Evolutionary conservation across 2,329 filamentous ascomycete species (phyloP), one percentile per base, ranked within the genome.

Genomic region (Lachnellula suecica): DNA sequence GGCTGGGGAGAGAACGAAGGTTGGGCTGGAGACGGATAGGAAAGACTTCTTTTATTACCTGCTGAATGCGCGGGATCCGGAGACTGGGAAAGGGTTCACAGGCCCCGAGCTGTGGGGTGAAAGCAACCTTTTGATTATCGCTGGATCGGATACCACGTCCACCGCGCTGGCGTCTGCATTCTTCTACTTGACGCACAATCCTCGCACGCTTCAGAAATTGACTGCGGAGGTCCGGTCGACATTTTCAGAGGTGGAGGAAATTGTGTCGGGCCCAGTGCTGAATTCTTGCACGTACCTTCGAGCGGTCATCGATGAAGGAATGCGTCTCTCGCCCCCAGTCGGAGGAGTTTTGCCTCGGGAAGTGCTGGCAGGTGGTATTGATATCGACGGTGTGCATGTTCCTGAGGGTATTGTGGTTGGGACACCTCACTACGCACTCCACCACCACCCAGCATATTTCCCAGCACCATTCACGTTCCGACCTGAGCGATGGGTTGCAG

Each of bases 31-130:
- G 17, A 61, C 59, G 79, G 44, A 84, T 83, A 23, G 56, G 20
- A 83, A 85, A 51, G 87, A 90, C 66, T 89, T 90, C 73, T 89
- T 90, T 72, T 85, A 88, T 70, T 84, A 89, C 67, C 77, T 91
- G 10, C 78, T 90, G 54, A 85, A 84, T 63, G 86, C 87, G 7
- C 80, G 81, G 35, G 87, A 90, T 59, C 85, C 85, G 11, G 85
- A 89, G 64, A 88, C 85, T 0, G 85, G 85, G 47, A 66, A 61
- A 24, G 59, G 59, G 3, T 69, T 71, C 24, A 55, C 57, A 1
- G 73, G 70, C 49, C 68, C 76, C 2, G 66, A 63, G 22, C 51
- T 64, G 2, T 63, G 59, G 61, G 61, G 51, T 1, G 63, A 64
- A 37, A 52, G 47, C 10, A 60, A 59, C 38, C 47, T 54, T 10